Base-by-base conservation (phyloP, 345 rosid species). In the Gossypium herbaceum region DNA sequence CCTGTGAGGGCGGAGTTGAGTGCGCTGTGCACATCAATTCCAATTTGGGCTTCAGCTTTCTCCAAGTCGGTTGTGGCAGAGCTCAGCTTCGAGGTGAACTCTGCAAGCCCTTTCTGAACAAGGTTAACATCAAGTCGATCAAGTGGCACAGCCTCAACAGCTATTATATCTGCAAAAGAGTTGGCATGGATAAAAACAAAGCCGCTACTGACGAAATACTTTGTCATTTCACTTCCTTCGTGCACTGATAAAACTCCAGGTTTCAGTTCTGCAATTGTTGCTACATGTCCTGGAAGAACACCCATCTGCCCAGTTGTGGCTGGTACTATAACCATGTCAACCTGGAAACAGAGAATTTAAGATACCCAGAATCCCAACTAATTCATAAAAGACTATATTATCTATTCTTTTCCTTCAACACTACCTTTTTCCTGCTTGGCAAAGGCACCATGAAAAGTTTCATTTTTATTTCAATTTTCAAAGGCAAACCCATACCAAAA, bases 281-380 rank as follows among this genome's bases (percentile, higher is more conserved):
- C 75, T 3, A 84, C 90, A 61, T 88, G 89, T 51, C 89, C 88
- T 3, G 91, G 91, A 69, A 90, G 75, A 73, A 88, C 87, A 71
- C 91, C 94, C 89, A 88, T 88, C 29, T 90, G 90, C 56, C 89
- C 89, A 0, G 88, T 85, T 58, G 91, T 86, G 62, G 94, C 89
- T 58, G 91, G 94, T 4, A 86, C 66, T 22, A 89, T 86, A 69
- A 88, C 87, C 94, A 88, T 85, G 86, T 85, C 94, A 73, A 88
- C 90, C 94, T 44, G 73, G 11, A 60, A 50, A 52, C 55, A 61
- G 25, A 6, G 24, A 13, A n/a, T 17, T 73, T 11, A 57, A 27
- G 51, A 57, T 24, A 50, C 11, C 20, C 54, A 13, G 43, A 73
- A 69, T 43, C 41, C 1, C 0, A 34, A 1, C 9, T 11, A 54